Conservation (phyloP, 352 stramenopile species). For the Phytophthora cajani region DNA sequence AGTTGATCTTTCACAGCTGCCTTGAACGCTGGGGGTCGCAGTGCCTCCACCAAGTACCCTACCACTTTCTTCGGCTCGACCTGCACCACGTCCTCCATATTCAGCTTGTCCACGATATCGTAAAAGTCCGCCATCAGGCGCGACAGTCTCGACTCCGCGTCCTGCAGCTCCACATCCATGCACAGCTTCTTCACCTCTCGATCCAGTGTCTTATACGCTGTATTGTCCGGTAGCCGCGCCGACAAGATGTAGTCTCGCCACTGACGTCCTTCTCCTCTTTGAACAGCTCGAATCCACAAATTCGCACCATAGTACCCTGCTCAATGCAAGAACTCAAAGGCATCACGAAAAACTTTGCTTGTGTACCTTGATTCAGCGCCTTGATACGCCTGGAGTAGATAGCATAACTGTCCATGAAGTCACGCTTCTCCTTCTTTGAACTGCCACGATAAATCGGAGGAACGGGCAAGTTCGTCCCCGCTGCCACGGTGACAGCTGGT, state of each 20-base stretch:
- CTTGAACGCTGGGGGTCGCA: constrained; percentile 6
- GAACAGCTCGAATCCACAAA: background rate
- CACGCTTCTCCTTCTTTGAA: too few species aligned
- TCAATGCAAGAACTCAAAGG: background rate
- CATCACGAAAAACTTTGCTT: background rate
- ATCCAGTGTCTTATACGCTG: constrained; percentile 6
- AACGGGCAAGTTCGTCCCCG: too few species aligned
- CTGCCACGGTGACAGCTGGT: background rate
- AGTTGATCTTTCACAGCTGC: background rate
- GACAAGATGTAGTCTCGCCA: background rate
- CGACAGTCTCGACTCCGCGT: constrained; percentile 7
- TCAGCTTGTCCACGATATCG: constrained; percentile 3
- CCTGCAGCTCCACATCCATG: constrained; percentile 1
- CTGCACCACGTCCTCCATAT: constrained; percentile 7
- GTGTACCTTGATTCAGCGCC: background rate
- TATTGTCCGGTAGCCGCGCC: constrained; percentile 4
- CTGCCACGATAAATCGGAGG: too few species aligned
- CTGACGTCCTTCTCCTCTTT: constrained; percentile 2
- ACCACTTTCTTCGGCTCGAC: constrained; percentile 2
- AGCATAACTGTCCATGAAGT: too few species aligned
- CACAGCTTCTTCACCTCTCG: constrained; percentile 3
- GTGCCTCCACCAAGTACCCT: constrained; percentile 1
- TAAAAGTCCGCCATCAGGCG: background rate
- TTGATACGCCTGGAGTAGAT: too few species aligned
- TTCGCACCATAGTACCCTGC: background rate